Conservation (phyloP, 2,329 filamentous ascomycete genomes). For the Trichophyton schoenleinii region DNA sequence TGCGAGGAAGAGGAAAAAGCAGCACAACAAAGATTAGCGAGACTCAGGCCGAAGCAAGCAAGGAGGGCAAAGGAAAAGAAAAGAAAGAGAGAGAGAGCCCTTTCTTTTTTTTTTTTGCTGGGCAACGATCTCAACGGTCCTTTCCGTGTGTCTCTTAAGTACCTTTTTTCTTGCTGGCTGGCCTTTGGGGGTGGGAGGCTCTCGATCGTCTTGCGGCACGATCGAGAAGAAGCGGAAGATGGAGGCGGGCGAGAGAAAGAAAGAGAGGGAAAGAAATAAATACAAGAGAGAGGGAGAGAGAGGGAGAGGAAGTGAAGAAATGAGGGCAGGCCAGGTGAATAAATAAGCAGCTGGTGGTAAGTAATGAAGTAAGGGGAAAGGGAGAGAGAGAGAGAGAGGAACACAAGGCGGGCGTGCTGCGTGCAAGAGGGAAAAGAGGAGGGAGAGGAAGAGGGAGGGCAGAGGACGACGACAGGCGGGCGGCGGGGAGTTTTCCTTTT, state of each 20-base stretch:
- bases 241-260: background rate
- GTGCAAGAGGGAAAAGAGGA: constrained; percentile 2
- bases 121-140: background rate
- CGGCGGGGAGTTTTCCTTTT: background rate
- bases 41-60: background rate
- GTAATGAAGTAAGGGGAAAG: constrained; percentile 4
- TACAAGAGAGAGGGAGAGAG: background rate
- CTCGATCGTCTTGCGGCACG: background rate
- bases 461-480: constrained; percentile 5
- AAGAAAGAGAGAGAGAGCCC: background rate
- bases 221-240: background rate
- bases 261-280: background rate
- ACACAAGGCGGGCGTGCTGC: constrained; percentile 11
- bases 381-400: constrained; percentile 7
- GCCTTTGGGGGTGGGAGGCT: too few relatives aligned
- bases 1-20: background rate
- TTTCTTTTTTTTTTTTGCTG: background rate
- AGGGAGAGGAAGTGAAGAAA: constrained; percentile 3
- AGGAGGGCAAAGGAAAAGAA: background rate
- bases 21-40: background rate
- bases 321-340: background rate
- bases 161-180: background rate
- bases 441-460: background rate
- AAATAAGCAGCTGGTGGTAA: background rate
- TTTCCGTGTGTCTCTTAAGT: background rate